Evolutionary conservation across 2,329 filamentous ascomycete species (phyloP), one percentile per base, ranked within the genome.

Genomic region (Fusarium globosum): DNA sequence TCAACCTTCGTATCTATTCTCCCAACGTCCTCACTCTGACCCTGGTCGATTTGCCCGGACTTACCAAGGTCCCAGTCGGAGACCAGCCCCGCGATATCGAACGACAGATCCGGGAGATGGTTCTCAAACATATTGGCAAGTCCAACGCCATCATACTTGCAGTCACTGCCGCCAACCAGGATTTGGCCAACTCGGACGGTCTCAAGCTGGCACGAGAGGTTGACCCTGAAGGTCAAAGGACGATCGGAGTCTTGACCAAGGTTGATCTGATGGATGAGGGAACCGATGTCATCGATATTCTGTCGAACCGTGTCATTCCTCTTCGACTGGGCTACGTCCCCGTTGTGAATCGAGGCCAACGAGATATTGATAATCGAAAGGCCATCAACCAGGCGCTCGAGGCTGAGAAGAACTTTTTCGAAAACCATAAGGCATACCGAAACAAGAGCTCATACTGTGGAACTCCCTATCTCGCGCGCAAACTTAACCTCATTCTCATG

Each of bases 381-480:
- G 91, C 93, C 42, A 99, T 99, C 80, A 92, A 94, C 63, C 92
- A 92, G 72, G 95, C 96, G 9, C 87, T 99, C 75, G 96, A 98
- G 84, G 91, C 94, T 59, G 96, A 99, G 87, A 97, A 94, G 88
- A 92, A 93, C 81, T 99, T 97, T 83, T 99, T 99, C 82, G 96
- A 99, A 79, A 96, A 96, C 83, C 96, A 99, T 89, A 97, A 97
- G 86, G 96, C 96, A 39, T 99, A 99, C 85, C 90, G 95, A 69
- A 99, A 98, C 86, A 99, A 99, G 91, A 95, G 94, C 81, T 94
- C 95, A 11, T 99, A 99, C 88, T 99, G 96, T 83, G 96, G 96
- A 82, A 99, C 96, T 7, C 96, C 96, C 8, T 99, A 99, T 81
- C 88, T 99, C 68, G 96, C 96, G 8, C 92, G 96, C 77, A 99